Conservation (phyloP, 2,329 filamentous ascomycete species). For the Furcasterigmium sp. region DNA sequence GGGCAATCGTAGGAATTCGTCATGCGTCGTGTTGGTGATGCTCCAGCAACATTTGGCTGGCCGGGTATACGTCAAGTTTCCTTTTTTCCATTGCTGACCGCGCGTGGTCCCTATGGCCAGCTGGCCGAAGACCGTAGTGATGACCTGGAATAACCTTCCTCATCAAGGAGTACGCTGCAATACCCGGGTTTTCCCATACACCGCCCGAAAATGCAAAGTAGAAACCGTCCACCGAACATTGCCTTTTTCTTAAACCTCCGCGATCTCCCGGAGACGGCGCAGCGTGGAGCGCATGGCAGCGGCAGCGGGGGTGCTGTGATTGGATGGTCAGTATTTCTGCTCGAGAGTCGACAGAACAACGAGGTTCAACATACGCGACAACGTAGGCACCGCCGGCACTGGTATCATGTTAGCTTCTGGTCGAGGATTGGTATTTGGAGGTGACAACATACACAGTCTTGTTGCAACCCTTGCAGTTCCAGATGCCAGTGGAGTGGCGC, state of each 20-base stretch:
- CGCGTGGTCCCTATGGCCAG: conserved; percentile 27
- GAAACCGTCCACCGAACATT: conserved; percentile 23
- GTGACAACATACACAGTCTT: conserved; percentile 61
- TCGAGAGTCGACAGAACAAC: too few species aligned
- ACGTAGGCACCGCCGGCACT: conserved; percentile 86
- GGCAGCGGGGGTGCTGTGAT: conserved; percentile 78
- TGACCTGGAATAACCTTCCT: conserved; percentile 18
- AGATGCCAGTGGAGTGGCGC: conserved; percentile 89
- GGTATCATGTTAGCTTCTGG: conserved; percentile 18
- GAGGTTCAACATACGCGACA: conserved; percentile 77
- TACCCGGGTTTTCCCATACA: conserved; percentile 38
- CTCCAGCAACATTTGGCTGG: conserved; percentile 2
- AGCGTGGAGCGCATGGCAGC: conserved; percentile 94
- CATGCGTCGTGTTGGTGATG: neutral
- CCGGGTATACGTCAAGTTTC: conserved; percentile 17
- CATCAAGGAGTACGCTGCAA: conserved; percentile 36
- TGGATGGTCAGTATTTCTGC: conserved; percentile 18
- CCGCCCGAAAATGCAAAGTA: conserved; percentile 42
- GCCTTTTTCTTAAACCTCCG: conserved; percentile 69
- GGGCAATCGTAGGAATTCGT: neutral
- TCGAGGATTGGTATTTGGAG: neutral
- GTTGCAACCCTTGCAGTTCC: conserved; percentile 93
- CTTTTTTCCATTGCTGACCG: conserved; percentile 37
- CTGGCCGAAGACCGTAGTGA: conserved; percentile 27
- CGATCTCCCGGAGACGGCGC: conserved; percentile 94